These are phyloP conservation scores for Retiboletus fuscus DNA, from an alignment of 1,284 basidiomycete species.

Conservation along the genomic window DNA sequence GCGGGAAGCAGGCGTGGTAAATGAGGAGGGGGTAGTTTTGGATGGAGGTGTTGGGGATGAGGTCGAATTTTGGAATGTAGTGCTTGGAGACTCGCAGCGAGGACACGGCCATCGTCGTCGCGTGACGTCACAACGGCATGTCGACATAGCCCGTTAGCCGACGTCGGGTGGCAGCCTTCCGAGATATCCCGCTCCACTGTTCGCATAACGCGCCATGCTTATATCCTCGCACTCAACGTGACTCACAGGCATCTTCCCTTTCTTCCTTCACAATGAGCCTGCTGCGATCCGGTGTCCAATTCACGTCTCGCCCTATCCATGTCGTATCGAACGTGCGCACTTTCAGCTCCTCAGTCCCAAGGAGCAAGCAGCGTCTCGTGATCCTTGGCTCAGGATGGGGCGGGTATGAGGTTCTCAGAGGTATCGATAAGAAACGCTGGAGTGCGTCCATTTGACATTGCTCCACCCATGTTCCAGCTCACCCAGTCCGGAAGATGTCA, in stretches of 20 bases:
- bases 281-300: conserved; percentile 23
- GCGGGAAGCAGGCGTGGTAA: too few species aligned
- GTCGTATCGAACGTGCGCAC: conserved; percentile 38
- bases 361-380: conserved; percentile 73
- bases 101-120: conserved; percentile 1
- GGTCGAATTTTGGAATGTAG: conserved; percentile 14
- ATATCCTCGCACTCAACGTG: background rate
- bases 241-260: background rate
- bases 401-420: conserved; percentile 78
- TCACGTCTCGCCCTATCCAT: background rate
- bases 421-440: conserved; percentile 76
- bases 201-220: background rate
- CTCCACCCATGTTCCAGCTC: conserved; percentile 20
- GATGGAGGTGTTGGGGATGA: too few species aligned
- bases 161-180: conserved; percentile 18
- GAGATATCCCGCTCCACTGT: conserved; percentile 31
- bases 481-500: conserved; percentile 64
- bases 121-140: conserved; percentile 18
- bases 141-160: background rate
- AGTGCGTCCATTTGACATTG: conserved; percentile 54
- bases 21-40: too few species aligned
- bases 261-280: conserved; percentile 35
- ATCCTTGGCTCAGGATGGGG: conserved; percentile 90
- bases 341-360: conserved; percentile 52
- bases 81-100: conserved; percentile 20